Evolutionary conservation across 2,329 filamentous ascomycete genomes (phyloP).

Genomic region (Fusarium brevicatenulatum): DNA sequence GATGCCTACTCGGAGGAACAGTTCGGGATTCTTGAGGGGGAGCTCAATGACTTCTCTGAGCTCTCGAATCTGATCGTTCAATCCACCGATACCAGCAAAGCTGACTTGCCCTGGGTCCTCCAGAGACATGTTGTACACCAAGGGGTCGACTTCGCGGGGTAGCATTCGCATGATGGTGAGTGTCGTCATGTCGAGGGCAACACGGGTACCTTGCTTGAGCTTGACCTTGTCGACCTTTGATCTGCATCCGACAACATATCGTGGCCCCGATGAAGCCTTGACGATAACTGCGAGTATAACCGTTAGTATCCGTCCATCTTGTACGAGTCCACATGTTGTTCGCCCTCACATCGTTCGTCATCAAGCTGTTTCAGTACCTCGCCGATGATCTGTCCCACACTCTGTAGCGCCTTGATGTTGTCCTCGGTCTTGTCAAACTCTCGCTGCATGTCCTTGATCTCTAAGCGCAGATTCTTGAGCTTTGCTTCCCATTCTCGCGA

Average conservation of each 20-base stretch:
- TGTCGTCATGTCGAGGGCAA: slow-evolving; percentile 98
- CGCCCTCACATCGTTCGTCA: slow-evolving; percentile 91
- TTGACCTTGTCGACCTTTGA: slow-evolving; percentile 98
- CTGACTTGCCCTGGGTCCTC: slow-evolving; percentile 98
- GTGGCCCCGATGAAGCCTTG: slow-evolving; percentile 94
- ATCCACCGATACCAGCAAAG: slow-evolving; percentile 95
- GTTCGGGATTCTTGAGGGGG: slow-evolving; percentile 97
- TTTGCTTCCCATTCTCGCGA: slow-evolving; percentile 99
- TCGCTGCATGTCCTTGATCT: slow-evolving; percentile 94
- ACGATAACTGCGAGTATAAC: slow-evolving; percentile 78
- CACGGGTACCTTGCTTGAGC: slow-evolving; percentile 97
- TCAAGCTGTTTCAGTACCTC: slow-evolving; percentile 99
- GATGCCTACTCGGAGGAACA: slow-evolving; percentile 96
- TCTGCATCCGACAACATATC: slow-evolving; percentile 97
- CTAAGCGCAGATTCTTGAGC: slow-evolving; percentile 90
- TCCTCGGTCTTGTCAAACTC: slow-evolving; percentile 98
- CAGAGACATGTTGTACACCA: slow-evolving; percentile 99
- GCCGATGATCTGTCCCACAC: slow-evolving; percentile 98
- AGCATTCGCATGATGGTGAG: slow-evolving; percentile 99
- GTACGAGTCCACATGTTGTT: slow-evolving; percentile 9
- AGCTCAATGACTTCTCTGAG: slow-evolving; percentile 97
- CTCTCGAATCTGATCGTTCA: slow-evolving; percentile 99
- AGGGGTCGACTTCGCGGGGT: slow-evolving; percentile 94
- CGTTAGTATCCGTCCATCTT: slow-evolving; percentile 33
- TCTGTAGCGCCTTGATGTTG: slow-evolving; percentile 99